phyloP scores from a whole-genome alignment of 345 rosid species.

The Pugionium cornutum region DNA sequence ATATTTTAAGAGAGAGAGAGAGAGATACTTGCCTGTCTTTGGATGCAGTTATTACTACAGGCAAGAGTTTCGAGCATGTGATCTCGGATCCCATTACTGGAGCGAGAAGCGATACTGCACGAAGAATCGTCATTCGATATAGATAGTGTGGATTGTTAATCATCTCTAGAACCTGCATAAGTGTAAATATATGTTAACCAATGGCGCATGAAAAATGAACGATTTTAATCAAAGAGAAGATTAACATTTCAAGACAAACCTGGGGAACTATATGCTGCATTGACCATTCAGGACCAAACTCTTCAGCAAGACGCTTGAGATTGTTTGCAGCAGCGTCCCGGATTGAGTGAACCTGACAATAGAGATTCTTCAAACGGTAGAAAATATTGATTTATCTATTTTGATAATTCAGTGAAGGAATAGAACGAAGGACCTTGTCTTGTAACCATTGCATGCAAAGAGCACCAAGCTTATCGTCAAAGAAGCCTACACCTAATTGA shows the following conservation, averaged over 20 bases:
- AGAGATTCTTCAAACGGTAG: not conserved
- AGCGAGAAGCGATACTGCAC: constrained; percentile 79
- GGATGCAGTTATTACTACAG: constrained; percentile 71
- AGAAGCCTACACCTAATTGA: too few relatives aligned
- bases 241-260: constrained; percentile 45
- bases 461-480: too few relatives aligned
- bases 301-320: constrained; percentile 17
- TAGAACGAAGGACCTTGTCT: constrained; percentile 57
- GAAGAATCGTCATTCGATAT: constrained; percentile 85
- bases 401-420: not conserved
- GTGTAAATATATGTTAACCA: not conserved
- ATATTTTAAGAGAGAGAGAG: not conserved
- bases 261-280: constrained; percentile 97
- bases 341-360: constrained; percentile 73
- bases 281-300: constrained; percentile 98
- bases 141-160: constrained; percentile 83
- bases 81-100: constrained; percentile 48
- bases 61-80: constrained; percentile 70
- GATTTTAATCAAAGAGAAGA: constrained; percentile 14
- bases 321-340: constrained; percentile 51
- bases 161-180: constrained; percentile 77
- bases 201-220: not conserved
- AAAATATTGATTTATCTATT: not conserved
- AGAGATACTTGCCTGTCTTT: constrained; percentile 68
- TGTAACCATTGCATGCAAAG: constrained; percentile 38